These are phyloP conservation scores for Polychytrium aggregatum DNA, from an alignment of 192 early-diverging fungal genomes.

Conservation along the genomic window DNA sequence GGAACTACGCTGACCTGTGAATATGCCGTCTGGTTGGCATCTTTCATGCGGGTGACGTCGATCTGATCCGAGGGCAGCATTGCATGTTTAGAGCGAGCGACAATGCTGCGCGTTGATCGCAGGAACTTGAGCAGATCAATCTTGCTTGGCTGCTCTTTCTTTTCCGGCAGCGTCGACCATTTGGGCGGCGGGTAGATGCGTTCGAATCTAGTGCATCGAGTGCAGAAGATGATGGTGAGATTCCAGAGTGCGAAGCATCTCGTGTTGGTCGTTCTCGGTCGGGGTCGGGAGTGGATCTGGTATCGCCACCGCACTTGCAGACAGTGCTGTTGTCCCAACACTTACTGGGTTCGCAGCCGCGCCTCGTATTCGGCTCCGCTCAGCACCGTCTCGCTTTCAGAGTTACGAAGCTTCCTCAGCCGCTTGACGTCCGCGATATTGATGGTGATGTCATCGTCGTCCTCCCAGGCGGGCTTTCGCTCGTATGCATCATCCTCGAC, in stretches of 20 bases:
- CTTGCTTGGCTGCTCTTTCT: conserved; percentile 4
- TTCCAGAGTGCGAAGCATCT: too few relatives aligned
- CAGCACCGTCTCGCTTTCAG: conserved; percentile 63
- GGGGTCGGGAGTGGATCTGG: too few relatives aligned
- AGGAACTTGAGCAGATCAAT: conserved; percentile 16
- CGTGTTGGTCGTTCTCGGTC: too few relatives aligned
- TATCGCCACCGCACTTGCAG: too few relatives aligned
- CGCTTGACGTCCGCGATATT: conserved; percentile 57
- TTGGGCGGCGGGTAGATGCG: conserved; percentile 74
- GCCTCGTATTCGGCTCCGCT: conserved; percentile 71
- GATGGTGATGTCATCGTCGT: conserved; percentile 65
- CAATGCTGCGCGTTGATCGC: conserved; percentile 11
- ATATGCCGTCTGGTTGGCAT: conserved; percentile 63
- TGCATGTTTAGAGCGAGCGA: conserved; percentile 9
- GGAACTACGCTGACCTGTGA: conserved; percentile 36
- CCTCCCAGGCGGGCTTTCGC: conserved; percentile 57
- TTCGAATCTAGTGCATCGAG: conserved; percentile 37
- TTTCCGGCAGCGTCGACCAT: conserved; percentile 53
- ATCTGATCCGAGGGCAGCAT: conserved; percentile 43
- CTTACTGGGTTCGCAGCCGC: conserved; percentile 71
- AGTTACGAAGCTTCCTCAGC: conserved; percentile 65
- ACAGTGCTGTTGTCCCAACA: too few relatives aligned
- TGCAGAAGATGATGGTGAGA: not conserved
- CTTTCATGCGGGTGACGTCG: conserved; percentile 55
- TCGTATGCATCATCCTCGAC: conserved; percentile 11